Evolutionary conservation across 176 grass and related monocot species (phyloP).

Genomic region (Puccinellia tenuiflora): DNA sequence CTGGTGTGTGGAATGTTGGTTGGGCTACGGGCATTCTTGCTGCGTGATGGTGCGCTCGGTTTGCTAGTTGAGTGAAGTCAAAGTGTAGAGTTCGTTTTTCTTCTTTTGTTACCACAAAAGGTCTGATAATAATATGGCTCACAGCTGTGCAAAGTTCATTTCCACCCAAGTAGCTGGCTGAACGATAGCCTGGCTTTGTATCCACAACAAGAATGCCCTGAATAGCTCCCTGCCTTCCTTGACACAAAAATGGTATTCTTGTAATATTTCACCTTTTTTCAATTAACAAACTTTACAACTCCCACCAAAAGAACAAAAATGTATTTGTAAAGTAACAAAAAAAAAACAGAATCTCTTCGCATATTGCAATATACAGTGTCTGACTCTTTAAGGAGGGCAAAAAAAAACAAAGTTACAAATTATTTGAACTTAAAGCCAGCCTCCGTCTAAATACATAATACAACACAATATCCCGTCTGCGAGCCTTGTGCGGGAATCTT

Average conservation of each 20-base stretch:
- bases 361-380: constrained; percentile 20
- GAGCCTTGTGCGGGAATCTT: background rate
- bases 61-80: too few species aligned
- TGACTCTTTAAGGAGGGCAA: background rate
- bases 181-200: too few species aligned
- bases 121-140: too few species aligned
- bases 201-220: background rate
- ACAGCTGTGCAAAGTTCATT: too few species aligned
- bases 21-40: too few species aligned
- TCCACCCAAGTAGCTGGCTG: too few species aligned
- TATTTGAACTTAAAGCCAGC: constrained; percentile 33
- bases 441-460: constrained; percentile 35
- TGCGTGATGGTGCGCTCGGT: too few species aligned
- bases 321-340: constrained; percentile 12
- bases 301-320: background rate
- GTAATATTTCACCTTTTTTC: constrained; percentile 10
- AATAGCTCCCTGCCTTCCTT: background rate
- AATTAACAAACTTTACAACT: constrained; percentile 38
- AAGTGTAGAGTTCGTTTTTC: too few species aligned
- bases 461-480: constrained; percentile 17
- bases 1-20: too few species aligned
- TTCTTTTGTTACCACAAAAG: too few species aligned
- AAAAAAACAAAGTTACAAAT: constrained; percentile 18
- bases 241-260: background rate
- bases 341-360: background rate